phyloP scores from a whole-genome alignment of 177 flowering plant species.

The Vitis hybrid region DNA sequence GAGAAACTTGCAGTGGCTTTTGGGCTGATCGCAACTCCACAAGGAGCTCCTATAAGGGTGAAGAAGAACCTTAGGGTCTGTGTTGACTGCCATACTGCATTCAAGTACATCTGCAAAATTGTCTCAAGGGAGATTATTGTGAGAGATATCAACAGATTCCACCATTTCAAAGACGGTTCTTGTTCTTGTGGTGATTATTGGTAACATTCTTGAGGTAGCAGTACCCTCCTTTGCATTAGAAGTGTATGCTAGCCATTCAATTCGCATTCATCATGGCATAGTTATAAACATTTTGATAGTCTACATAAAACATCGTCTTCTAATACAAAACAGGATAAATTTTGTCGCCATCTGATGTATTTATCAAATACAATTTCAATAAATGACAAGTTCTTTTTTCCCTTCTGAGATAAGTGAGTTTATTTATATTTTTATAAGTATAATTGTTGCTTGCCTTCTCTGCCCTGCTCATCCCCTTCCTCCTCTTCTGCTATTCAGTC shows the following conservation, averaged over 20 bases:
- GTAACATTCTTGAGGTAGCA: slow-evolving; percentile 23
- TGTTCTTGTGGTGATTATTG: slow-evolving; percentile 84
- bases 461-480: no score
- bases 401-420: no score
- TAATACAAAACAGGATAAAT: no score
- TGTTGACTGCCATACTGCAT: slow-evolving; percentile 59
- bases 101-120: slow-evolving; percentile 58
- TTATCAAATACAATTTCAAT: no score
- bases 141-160: slow-evolving; percentile 67
- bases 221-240: not conserved
- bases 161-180: slow-evolving; percentile 66
- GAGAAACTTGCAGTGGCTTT: slow-evolving; percentile 79
- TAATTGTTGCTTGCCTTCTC: no score
- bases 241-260: not conserved
- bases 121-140: slow-evolving; percentile 61
- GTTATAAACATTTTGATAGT: not conserved
- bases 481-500: no score
- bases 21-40: slow-evolving; percentile 65
- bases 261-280: not conserved
- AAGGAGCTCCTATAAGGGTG: slow-evolving; percentile 61
- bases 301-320: no score
- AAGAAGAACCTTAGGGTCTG: slow-evolving; percentile 70
- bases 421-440: no score
- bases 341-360: no score
- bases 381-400: no score